phyloP scores from a whole-genome alignment of 1,284 basidiomycete species.

The Cryptococcus maquisensis region DNA sequence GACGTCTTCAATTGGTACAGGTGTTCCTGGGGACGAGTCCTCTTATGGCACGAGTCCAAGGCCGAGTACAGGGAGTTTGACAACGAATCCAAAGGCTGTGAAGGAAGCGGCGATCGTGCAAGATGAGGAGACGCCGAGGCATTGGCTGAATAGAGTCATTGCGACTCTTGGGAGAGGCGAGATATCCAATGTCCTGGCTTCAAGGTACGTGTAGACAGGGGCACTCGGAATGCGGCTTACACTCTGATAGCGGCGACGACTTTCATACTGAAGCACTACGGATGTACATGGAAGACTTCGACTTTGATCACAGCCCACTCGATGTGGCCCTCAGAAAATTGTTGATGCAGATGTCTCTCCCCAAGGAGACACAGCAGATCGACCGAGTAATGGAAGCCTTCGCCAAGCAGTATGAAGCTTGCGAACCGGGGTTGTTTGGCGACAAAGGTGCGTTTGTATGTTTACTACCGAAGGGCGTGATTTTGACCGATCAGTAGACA shows the following conservation, averaged over 20 bases:
- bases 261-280: conserved; percentile 70
- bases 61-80: conserved; percentile 26
- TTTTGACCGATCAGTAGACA: conserved; percentile 57
- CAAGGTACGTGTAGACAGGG: conserved; percentile 57
- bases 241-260: conserved; percentile 59
- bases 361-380: conserved; percentile 96
- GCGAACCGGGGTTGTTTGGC: conserved; percentile 77
- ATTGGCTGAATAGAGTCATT: conserved; percentile 63
- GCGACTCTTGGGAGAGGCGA: conserved; percentile 67
- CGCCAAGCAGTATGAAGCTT: conserved; percentile 74
- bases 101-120: conserved; percentile 12
- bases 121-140: conserved; percentile 62
- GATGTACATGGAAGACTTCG: conserved; percentile 71
- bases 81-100: conserved; percentile 5
- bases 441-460: conserved; percentile 59
- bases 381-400: conserved; percentile 97
- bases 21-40: conserved; percentile 12
- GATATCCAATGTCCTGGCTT: conserved; percentile 69
- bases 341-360: conserved; percentile 86
- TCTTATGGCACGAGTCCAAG: conserved; percentile 19
- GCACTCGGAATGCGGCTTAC: not conserved
- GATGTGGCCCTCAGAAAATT: conserved; percentile 88
- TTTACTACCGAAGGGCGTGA: too few species aligned
- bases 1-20: conserved; percentile 18
- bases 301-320: conserved; percentile 72